Percentiles rank a stretch among this genome's conserved stretches.
Conservation (phyloP, 306 rosid genomes). For the Cucurbita pepo region DNA sequence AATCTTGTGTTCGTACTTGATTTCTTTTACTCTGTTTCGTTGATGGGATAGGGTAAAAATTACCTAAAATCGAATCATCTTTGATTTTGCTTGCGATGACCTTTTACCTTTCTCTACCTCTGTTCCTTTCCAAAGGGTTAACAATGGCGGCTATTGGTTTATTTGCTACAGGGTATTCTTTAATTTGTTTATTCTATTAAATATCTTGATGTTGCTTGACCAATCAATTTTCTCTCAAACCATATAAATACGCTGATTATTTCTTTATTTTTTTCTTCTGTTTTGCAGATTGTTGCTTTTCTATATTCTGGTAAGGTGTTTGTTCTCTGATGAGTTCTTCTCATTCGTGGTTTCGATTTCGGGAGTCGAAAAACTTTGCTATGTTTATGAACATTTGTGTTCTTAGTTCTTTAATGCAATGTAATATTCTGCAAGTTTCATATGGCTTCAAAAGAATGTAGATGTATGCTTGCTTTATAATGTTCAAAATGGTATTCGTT, state of each 20-base stretch:
- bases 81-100: neutral
- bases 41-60: neutral
- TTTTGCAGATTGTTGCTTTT: conserved; percentile 45
- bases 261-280: neutral
- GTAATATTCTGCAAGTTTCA: neutral
- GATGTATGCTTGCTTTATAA: neutral
- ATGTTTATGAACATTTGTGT: neutral
- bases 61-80: neutral
- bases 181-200: neutral
- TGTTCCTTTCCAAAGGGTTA: neutral
- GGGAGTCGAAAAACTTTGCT: neutral
- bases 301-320: conserved; percentile 42
- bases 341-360: neutral
- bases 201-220: neutral
- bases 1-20: neutral
- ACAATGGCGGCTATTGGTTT: neutral
- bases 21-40: neutral
- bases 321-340: conserved; percentile 3
- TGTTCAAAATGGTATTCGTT: neutral
- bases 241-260: neutral
- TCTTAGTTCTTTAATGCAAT: neutral
- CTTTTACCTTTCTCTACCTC: neutral
- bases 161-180: neutral
- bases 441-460: neutral
- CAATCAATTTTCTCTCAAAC: neutral